phyloP scores from a whole-genome alignment of 2,329 filamentous ascomycete genomes.

The Apiospora sp. region DNA sequence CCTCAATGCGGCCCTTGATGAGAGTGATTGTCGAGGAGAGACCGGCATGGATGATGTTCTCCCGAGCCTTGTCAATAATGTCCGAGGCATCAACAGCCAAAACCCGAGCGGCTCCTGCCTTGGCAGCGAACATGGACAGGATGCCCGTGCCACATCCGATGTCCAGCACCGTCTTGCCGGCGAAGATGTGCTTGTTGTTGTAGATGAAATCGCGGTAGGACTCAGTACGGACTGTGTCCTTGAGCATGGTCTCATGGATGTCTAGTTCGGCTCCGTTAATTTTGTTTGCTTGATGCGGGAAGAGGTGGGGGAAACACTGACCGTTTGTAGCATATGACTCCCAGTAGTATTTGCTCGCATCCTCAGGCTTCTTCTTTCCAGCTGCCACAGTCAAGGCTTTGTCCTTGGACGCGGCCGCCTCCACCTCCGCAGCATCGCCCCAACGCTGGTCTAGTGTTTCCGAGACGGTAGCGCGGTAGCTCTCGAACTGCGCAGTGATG shows the following conservation, averaged over 20 bases:
- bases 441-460: slow-evolving; percentile 72
- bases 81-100: slow-evolving; percentile 92
- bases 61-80: slow-evolving; percentile 85
- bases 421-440: slow-evolving; percentile 59
- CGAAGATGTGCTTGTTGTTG: slow-evolving; percentile 86
- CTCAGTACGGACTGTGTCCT: slow-evolving; percentile 86
- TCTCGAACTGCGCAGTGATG: slow-evolving; percentile 68
- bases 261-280: slow-evolving; percentile 56
- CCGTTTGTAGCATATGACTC: slow-evolving; percentile 70
- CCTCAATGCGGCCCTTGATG: slow-evolving; percentile 86
- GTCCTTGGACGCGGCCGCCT: slow-evolving; percentile 42
- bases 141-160: slow-evolving; percentile 91
- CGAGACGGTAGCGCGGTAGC: slow-evolving; percentile 71
- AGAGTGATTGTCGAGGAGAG: slow-evolving; percentile 79
- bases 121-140: slow-evolving; percentile 92
- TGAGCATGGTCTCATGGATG: slow-evolving; percentile 96
- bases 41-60: slow-evolving; percentile 84
- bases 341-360: slow-evolving; percentile 58
- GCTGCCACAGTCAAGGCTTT: slow-evolving; percentile 32
- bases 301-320: slow-evolving; percentile 44
- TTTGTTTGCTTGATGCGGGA: not conserved
- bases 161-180: slow-evolving; percentile 86
- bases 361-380: slow-evolving; percentile 42
- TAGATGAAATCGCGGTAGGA: slow-evolving; percentile 96
- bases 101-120: slow-evolving; percentile 85